A percentile compares a stretch with the other conserved stretches of the same genome.
Evolutionary conservation across 1,284 basidiomycete genomes (phyloP).

Genomic region (Ceratobasidium sp.): DNA sequence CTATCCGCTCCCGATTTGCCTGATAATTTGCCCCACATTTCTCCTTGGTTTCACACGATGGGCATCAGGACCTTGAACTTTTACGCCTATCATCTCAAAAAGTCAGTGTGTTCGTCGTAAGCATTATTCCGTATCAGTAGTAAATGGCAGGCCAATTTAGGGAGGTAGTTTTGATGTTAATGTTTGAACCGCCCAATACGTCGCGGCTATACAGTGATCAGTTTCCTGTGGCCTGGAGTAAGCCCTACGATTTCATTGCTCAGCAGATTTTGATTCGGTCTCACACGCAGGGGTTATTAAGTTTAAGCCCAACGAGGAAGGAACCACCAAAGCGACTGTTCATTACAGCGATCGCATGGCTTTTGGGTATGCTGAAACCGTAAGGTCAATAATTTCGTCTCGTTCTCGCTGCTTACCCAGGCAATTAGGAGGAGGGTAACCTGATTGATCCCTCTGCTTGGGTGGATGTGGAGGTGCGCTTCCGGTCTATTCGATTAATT

Average conservation of each 20-base stretch:
- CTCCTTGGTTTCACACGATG: not conserved
- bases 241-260: not conserved
- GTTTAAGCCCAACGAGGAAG: not conserved
- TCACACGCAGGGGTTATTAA: not conserved
- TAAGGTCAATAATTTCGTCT: not conserved
- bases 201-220: constrained; percentile 5
- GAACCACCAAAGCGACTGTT: not conserved
- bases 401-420: not conserved
- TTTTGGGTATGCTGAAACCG: constrained; percentile 21
- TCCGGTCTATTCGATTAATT: no score
- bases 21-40: not conserved
- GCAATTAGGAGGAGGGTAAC: not conserved
- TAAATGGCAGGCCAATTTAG: not conserved
- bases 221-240: constrained; percentile 37
- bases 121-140: not conserved
- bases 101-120: not conserved
- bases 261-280: not conserved
- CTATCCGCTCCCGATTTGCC: not conserved
- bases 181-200: constrained; percentile 21
- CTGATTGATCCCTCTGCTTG: constrained; percentile 15
- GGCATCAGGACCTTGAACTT: constrained; percentile 12
- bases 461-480: constrained; percentile 14
- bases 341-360: not conserved
- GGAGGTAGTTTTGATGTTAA: constrained; percentile 20
- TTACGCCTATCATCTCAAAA: constrained; percentile 13